A percentile compares a stretch with the other conserved stretches of the same genome.
Conservation (phyloP, 257 asterid species). For the Phtheirospermum japonicum region DNA sequence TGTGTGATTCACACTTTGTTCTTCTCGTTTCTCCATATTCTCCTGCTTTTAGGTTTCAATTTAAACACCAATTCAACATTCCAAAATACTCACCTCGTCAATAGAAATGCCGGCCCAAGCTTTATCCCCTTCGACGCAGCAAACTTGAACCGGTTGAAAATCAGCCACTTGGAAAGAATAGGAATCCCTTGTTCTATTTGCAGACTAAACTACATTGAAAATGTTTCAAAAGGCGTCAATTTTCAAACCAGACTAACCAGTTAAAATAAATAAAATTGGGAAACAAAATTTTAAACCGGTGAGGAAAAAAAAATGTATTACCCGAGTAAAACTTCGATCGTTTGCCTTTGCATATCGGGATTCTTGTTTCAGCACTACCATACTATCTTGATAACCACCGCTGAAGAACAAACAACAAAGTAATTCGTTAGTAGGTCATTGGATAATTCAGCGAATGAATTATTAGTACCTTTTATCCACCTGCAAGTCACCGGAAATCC, state of each 20-base stretch:
- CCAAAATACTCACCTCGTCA: slow-evolving; percentile 63
- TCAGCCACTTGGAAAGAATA: slow-evolving; percentile 83
- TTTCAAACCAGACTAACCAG: slow-evolving; percentile 22
- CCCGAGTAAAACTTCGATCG: slow-evolving; percentile 72
- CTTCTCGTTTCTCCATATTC: slow-evolving; percentile 14
- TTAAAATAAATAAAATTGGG: background rate
- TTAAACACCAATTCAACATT: slow-evolving; percentile 15
- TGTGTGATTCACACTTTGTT: background rate
- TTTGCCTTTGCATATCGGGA: slow-evolving; percentile 84
- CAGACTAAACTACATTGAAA: slow-evolving; percentile 68
- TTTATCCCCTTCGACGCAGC: slow-evolving; percentile 76
- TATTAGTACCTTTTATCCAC: slow-evolving; percentile 37
- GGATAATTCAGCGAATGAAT: slow-evolving; percentile 17
- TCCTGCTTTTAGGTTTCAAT: background rate
- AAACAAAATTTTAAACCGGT: slow-evolving; percentile 16
- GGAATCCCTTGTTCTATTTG: slow-evolving; percentile 98
- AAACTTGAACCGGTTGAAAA: slow-evolving; percentile 91
- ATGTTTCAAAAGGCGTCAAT: slow-evolving; percentile 18
- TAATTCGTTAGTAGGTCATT: slow-evolving; percentile 16
- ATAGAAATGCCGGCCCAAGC: slow-evolving; percentile 85
- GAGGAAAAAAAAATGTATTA: slow-evolving; percentile 37
- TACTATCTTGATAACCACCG: slow-evolving; percentile 80
- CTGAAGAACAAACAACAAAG: slow-evolving; percentile 45
- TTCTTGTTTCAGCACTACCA: slow-evolving; percentile 92
- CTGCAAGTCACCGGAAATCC: slow-evolving; percentile 98